Conservation (phyloP, 192 early-diverging fungal species). For the Diversispora epigaea region DNA sequence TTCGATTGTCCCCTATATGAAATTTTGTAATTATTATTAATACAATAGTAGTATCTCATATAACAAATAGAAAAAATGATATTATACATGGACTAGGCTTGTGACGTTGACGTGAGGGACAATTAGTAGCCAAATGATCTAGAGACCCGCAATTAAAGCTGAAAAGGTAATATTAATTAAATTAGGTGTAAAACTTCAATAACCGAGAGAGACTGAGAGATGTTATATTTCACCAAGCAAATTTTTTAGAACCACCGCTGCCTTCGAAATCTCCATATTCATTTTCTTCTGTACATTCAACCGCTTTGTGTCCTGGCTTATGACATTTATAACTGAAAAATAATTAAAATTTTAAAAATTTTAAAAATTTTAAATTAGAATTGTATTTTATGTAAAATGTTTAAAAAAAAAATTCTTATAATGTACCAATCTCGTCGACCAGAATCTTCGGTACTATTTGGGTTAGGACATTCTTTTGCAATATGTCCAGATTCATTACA, state of each 20-base stretch:
- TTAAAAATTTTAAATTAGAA: background rate
- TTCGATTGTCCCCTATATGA: background rate
- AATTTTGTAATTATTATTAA: background rate
- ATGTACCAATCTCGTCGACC: background rate
- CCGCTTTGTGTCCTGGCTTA: background rate
- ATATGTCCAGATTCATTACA: constrained; percentile 8
- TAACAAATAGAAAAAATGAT: background rate
- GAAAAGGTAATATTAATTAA: background rate
- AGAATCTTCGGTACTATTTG: background rate
- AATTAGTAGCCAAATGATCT: background rate
- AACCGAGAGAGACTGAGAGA: no score
- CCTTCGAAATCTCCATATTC: background rate
- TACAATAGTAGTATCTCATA: background rate
- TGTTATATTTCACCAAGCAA: background rate
- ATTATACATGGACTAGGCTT: constrained; percentile 3
- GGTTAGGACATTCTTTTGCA: background rate
- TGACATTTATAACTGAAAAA: background rate
- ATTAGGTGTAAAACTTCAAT: no score
- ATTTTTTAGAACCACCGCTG: background rate
- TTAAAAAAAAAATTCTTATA: background rate
- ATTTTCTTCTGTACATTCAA: constrained; percentile 21
- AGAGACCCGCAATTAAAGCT: background rate
- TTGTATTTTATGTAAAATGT: background rate
- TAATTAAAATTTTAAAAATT: background rate
- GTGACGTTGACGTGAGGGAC: background rate